Evolutionary conservation across 345 rosid species (phyloP).

Genomic region (Eucalyptus curtisii): DNA sequence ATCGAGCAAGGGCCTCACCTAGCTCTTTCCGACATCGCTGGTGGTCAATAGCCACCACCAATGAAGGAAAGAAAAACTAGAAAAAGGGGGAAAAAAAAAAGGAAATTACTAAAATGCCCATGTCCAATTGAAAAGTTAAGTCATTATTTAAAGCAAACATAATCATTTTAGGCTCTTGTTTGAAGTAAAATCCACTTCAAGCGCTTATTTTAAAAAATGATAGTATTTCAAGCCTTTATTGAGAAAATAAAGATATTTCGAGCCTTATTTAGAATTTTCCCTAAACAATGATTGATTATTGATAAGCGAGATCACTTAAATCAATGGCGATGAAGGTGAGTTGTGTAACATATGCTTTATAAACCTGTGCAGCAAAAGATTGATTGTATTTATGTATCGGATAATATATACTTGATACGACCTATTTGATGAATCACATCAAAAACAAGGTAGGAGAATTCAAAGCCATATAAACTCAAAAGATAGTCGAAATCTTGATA

Average conservation of each 20-base stretch:
- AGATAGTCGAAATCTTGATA: neutral
- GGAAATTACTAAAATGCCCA: too few relatives aligned
- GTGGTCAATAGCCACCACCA: too few relatives aligned
- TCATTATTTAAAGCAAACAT: accelerated
- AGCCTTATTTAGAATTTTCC: too few relatives aligned
- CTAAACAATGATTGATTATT: neutral
- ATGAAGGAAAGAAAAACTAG: accelerated
- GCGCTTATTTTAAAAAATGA: accelerated
- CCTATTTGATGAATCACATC: neutral
- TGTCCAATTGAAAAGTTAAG: accelerated
- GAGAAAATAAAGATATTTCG: accelerated
- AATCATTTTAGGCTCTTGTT: accelerated
- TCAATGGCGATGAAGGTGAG: neutral
- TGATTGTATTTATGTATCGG: neutral
- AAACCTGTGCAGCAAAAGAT: neutral
- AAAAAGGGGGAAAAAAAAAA: too few relatives aligned
- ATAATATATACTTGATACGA: neutral
- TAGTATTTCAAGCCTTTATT: accelerated
- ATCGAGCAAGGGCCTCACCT: too few relatives aligned
- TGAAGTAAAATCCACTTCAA: accelerated
- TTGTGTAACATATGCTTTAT: neutral
- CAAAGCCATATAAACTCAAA: neutral
- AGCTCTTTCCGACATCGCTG: accelerated
- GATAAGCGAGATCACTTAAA: neutral
- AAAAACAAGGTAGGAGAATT: accelerated